Evolutionary conservation across 108 stramenopile genomes (phyloP).

Genomic region (Pseudonitzschia delicatissima): DNA sequence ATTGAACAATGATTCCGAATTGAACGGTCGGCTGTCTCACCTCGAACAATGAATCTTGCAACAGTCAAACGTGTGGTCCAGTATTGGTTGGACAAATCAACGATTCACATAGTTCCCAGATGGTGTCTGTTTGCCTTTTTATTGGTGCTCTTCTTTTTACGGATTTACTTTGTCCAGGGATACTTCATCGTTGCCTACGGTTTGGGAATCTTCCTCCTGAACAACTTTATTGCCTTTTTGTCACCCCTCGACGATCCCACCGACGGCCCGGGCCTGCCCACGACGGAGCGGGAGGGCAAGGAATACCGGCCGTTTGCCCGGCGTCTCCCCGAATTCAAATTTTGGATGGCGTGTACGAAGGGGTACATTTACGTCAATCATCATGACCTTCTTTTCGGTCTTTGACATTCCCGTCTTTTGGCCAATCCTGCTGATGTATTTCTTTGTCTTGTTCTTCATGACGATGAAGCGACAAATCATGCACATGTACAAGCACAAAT

Average conservation of each 20-base stretch:
- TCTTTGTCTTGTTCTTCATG: conserved; percentile 95
- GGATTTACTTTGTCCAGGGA: conserved; percentile 93
- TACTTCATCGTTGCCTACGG: conserved; percentile 99
- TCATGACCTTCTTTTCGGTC: conserved; percentile 95
- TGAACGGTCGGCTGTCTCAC: not conserved
- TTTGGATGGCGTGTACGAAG: conserved; percentile 92
- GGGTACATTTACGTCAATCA: conserved; percentile 71
- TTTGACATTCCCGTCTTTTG: conserved; percentile 99
- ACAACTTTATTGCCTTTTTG: conserved; percentile 98
- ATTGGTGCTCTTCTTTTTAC: conserved; percentile 80
- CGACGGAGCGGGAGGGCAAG: conserved; percentile 64
- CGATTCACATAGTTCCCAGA: conserved; percentile 78
- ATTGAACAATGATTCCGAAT: not conserved
- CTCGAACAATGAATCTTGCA: not conserved
- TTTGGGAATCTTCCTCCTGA: conserved; percentile 97
- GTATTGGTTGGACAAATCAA: conserved; percentile 97
- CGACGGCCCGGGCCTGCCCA: conserved; percentile 58
- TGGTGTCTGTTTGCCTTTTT: conserved; percentile 68
- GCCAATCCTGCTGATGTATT: conserved; percentile 98
- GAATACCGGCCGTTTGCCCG: conserved; percentile 94
- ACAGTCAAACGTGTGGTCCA: conserved; percentile 86
- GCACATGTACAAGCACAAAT: conserved; percentile 99
- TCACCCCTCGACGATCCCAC: conserved; percentile 90
- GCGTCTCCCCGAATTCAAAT: conserved; percentile 98
- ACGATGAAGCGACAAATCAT: conserved; percentile 99